Evolutionary conservation across 306 rosid genomes (phyloP).

Genomic region (Purshia tridentata): DNA sequence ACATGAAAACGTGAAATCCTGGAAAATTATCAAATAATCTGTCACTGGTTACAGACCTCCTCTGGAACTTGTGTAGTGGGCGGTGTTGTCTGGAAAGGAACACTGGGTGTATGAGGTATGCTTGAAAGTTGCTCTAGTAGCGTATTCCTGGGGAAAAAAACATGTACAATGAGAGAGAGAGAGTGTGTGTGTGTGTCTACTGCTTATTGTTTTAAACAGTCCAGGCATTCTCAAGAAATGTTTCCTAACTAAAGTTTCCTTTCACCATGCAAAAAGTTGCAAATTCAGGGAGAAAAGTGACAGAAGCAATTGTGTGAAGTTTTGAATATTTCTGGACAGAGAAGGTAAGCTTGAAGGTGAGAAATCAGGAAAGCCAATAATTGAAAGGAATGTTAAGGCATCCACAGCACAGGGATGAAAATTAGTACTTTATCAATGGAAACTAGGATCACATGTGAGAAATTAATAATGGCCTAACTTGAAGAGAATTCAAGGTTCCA

Average conservation of each 20-base stretch:
- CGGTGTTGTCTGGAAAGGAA: conserved; percentile 72
- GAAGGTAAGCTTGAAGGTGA: background rate
- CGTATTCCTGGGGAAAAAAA: conserved; percentile 38
- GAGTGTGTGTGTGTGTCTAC: background rate
- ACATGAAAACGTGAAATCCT: conserved; percentile 1
- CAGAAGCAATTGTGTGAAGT: background rate
- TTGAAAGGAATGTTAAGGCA: background rate
- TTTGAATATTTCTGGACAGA: background rate
- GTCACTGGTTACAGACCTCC: conserved; percentile 46
- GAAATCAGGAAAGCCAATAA: background rate
- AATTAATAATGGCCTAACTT: background rate
- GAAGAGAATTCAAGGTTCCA: background rate
- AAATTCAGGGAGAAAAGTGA: background rate
- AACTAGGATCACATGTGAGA: background rate
- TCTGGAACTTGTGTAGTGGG: conserved; percentile 58
- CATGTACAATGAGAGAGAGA: background rate
- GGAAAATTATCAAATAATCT: background rate
- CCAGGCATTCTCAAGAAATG: conserved; percentile 14
- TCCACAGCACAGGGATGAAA: background rate
- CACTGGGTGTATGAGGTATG: conserved; percentile 80
- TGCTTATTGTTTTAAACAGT: background rate
- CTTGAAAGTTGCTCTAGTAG: conserved; percentile 74
- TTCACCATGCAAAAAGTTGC: background rate
- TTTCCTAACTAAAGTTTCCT: background rate
- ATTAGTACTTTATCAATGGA: background rate